Evolutionary conservation across 768 basidiomycete species (phyloP).

Genomic region (Lentinula lateritia): DNA sequence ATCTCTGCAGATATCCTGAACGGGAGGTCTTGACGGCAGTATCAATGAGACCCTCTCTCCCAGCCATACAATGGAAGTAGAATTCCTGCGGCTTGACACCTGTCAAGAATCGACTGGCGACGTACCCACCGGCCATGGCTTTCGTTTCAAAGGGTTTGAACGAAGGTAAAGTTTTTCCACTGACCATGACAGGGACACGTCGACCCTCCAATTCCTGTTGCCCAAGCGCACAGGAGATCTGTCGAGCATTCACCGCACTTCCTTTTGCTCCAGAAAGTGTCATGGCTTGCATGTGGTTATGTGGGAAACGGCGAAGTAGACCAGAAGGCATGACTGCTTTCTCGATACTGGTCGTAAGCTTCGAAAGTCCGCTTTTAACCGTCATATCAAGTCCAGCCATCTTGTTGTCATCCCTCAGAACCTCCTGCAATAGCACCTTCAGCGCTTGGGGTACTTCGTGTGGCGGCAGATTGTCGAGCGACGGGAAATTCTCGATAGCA

Average conservation of each 20-base stretch:
- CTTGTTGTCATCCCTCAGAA: constrained; percentile 91
- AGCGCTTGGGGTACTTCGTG: constrained; percentile 56
- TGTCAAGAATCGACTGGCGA: constrained; percentile 97
- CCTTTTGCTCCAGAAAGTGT: constrained; percentile 98
- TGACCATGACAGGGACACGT: constrained; percentile 98
- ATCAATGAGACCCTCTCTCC: constrained; percentile 97
- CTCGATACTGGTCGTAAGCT: constrained; percentile 86
- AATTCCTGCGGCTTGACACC: constrained; percentile 98
- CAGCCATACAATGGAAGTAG: constrained; percentile 99
- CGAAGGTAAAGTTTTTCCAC: constrained; percentile 95
- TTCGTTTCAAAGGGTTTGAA: constrained; percentile 98
- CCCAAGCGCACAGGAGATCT: constrained; percentile 96
- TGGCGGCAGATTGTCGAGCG: constrained; percentile 45
- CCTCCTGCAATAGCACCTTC: constrained; percentile 75
- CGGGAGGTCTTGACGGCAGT: constrained; percentile 99
- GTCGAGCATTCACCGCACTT: constrained; percentile 92
- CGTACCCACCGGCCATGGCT: constrained; percentile 96
- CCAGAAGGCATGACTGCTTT: constrained; percentile 83
- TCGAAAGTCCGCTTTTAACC: constrained; percentile 79
- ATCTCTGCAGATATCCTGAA: constrained; percentile 96
- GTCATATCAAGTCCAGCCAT: constrained; percentile 96
- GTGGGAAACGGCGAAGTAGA: constrained; percentile 89
- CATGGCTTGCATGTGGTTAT: constrained; percentile 99
- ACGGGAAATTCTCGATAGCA: constrained; percentile 88
- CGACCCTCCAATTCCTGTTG: constrained; percentile 98